Evolutionary conservation across 192 early-diverging fungal genomes (phyloP), one percentile per base, ranked within the genome.

Genomic region (Funneliformis mosseae): DNA sequence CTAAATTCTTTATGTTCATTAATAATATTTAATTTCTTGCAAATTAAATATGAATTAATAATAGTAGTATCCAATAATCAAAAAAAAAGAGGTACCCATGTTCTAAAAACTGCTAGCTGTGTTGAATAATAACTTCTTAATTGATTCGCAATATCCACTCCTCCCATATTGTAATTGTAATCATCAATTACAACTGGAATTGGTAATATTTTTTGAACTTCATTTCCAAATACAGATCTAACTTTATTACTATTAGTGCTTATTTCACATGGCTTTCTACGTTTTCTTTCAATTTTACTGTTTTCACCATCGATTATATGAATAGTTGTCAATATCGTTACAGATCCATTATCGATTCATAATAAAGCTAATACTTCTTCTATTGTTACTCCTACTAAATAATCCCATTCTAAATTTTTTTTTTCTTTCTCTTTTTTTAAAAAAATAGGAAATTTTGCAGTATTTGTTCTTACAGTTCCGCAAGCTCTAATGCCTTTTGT

Each of bases 111-210:
- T n/a, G n/a, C n/a, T n/a, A n/a, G n/a, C n/a, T n/a, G n/a, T n/a
- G n/a, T n/a, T n/a, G n/a, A n/a, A n/a, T n/a, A n/a, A n/a, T n/a
- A n/a, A n/a, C n/a, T n/a, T n/a, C n/a, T n/a, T 23, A 71, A 46
- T 82, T 82, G 83, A 72, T 82, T 61, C 11, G 83, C 78, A 73
- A 84, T 82, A 3, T 80, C 81, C 9, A 84, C 81, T 9, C 83
- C 81, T 25, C 74, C 81, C 81, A 84, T 84, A 74, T 82, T 16
- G 69, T 70, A 59, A 55, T 84, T 84, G 68, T 82, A 82, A 38
- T 84, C 81, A 41, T 81, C 71, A 48, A 84, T 72, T 21, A 76
- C 78, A 43, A 43, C 43, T 71, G 38, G 69, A 71, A 71, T 45
- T 41, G 69, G 16, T 45, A 71, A 8, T 11, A 41, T 43, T 45